These are phyloP conservation scores for Cajanus cajan DNA, from an alignment of 306 rosid genomes.

Conservation along the genomic window DNA sequence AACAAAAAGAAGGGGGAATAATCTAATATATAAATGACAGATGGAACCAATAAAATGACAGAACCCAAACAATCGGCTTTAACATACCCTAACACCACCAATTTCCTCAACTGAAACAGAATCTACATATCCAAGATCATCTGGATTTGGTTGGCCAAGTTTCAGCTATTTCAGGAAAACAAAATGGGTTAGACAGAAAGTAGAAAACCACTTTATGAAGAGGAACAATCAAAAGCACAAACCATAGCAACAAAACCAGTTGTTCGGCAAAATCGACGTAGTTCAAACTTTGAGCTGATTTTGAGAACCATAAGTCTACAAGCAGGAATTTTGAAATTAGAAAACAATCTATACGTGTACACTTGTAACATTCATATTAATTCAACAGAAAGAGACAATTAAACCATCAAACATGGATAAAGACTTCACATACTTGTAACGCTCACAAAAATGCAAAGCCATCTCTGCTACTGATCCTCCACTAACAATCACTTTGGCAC, in stretches of 20 bases:
- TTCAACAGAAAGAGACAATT: neutral
- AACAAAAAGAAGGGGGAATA: neutral
- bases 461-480: slow-evolving; percentile 96
- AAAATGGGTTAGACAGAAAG: slow-evolving; percentile 29
- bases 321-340: slow-evolving; percentile 29
- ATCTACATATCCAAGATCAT: slow-evolving; percentile 87
- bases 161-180: slow-evolving; percentile 61
- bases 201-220: neutral
- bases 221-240: slow-evolving; percentile 22
- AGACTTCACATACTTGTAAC: slow-evolving; percentile 65
- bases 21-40: neutral
- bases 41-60: slow-evolving; percentile 13
- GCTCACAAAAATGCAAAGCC: slow-evolving; percentile 97
- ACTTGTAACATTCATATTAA: neutral
- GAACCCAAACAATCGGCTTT: neutral
- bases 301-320: slow-evolving; percentile 92
- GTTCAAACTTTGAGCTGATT: slow-evolving; percentile 89
- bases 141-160: slow-evolving; percentile 91
- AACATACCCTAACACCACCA: slow-evolving; percentile 89
- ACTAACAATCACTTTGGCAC: slow-evolving; percentile 84
- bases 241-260: slow-evolving; percentile 83
- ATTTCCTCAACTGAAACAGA: slow-evolving; percentile 86
- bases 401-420: neutral
- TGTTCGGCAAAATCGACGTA: slow-evolving; percentile 92
- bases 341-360: neutral